Evolutionary conservation across 495 filamentous ascomycete species (phyloP).

Genomic region (Talaromyces proteolyticus): DNA sequence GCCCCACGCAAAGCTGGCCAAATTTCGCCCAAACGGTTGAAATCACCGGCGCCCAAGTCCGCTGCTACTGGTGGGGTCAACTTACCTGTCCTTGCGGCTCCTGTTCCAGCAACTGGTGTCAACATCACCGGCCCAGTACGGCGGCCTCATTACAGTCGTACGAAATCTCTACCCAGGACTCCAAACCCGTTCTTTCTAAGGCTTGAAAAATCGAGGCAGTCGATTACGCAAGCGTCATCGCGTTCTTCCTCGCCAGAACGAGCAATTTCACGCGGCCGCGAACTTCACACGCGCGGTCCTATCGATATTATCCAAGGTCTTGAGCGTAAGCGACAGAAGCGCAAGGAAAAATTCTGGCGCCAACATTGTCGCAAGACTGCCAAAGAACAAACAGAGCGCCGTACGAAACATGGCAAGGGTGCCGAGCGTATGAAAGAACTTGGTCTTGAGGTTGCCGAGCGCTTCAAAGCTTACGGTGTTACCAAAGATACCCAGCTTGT

Average conservation of each 20-base stretch:
- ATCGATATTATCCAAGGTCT: slow-evolving; percentile 97
- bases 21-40: slow-evolving; percentile 63
- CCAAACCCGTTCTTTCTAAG: slow-evolving; percentile 60
- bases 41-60: slow-evolving; percentile 50
- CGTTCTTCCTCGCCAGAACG: slow-evolving; percentile 27
- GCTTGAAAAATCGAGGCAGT: slow-evolving; percentile 17
- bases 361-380: slow-evolving; percentile 68
- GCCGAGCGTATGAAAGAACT: slow-evolving; percentile 92
- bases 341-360: slow-evolving; percentile 83
- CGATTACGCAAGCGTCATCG: slow-evolving; percentile 33
- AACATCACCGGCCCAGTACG: slow-evolving; percentile 57
- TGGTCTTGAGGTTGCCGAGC: slow-evolving; percentile 76
- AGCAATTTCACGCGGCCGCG: slow-evolving; percentile 32
- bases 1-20: slow-evolving; percentile 58
- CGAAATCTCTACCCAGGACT: slow-evolving; percentile 73
- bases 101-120: slow-evolving; percentile 23
- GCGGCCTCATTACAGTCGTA: slow-evolving; percentile 56
- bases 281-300: slow-evolving; percentile 67
- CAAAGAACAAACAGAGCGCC: slow-evolving; percentile 53
- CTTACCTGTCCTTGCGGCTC: slow-evolving; percentile 22
- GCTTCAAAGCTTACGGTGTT: slow-evolving; percentile 59
- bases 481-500: slow-evolving; percentile 65
- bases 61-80: slow-evolving; percentile 8
- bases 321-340: slow-evolving; percentile 85
- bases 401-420: slow-evolving; percentile 71